Percentiles rank a stretch among this genome's conserved stretches.
phyloP scores from a whole-genome alignment of 306 rosid species.

The Alnus rubra region DNA sequence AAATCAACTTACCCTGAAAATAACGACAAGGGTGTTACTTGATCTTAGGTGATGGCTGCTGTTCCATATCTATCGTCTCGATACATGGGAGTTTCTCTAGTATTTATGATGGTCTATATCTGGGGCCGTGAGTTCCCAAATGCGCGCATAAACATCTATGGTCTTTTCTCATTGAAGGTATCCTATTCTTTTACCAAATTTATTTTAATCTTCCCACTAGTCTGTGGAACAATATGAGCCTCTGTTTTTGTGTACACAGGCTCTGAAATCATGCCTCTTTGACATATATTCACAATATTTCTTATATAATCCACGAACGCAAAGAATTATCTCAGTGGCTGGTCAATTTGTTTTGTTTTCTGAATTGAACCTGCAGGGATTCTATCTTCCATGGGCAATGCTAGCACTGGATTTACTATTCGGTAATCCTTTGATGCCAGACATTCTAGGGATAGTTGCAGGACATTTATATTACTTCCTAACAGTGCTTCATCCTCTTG shows the following conservation, averaged over 20 bases:
- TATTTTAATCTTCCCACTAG: not conserved
- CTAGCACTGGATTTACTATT: slow-evolving; percentile 51
- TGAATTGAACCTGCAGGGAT: slow-evolving; percentile 41
- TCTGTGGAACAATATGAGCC: not conserved
- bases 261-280: not conserved
- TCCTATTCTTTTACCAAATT: not conserved
- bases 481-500: slow-evolving; percentile 73
- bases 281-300: not conserved
- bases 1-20: not conserved
- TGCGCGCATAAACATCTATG: slow-evolving; percentile 56
- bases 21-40: not conserved
- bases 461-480: slow-evolving; percentile 79
- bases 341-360: not conserved
- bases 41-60: slow-evolving; percentile 51
- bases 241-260: not conserved
- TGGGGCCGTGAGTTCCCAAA: slow-evolving; percentile 84
- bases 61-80: slow-evolving; percentile 40
- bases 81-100: slow-evolving; percentile 63
- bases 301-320: not conserved
- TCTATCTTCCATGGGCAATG: slow-evolving; percentile 76
- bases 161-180: slow-evolving; percentile 73
- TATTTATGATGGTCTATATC: slow-evolving; percentile 66
- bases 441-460: slow-evolving; percentile 57
- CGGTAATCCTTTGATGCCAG: slow-evolving; percentile 46
- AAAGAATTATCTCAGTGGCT: not conserved